A percentile compares a stretch with the other conserved stretches of the same genome.
Evolutionary conservation across 192 early-diverging fungal genomes (phyloP).

Genomic region (Rhizophagus sp.): DNA sequence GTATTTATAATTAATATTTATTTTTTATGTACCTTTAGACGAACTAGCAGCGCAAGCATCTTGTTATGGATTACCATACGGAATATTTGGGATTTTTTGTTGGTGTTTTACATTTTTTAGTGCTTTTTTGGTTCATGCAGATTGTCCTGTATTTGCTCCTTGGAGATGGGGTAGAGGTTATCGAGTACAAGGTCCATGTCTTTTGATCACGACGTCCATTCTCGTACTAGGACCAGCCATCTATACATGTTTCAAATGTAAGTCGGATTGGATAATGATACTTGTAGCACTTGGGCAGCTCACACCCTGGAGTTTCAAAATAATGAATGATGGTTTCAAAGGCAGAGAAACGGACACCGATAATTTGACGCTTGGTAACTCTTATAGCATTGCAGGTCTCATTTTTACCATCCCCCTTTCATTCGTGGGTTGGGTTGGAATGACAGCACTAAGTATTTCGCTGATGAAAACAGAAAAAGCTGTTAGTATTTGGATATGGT

Average conservation of each 20-base stretch:
- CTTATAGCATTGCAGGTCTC: background rate
- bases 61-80: slow-evolving; percentile 31
- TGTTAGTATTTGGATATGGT: slow-evolving; percentile 13
- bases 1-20: too few relatives aligned
- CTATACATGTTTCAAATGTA: background rate
- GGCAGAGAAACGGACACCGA: background rate
- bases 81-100: slow-evolving; percentile 17
- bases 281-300: slow-evolving; percentile 21
- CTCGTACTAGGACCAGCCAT: slow-evolving; percentile 9
- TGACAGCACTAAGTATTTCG: slow-evolving; percentile 1
- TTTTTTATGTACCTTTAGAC: background rate
- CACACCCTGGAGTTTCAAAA: slow-evolving; percentile 26
- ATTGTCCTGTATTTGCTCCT: slow-evolving; percentile 5
- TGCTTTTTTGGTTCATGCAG: background rate
- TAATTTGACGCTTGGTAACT: too few relatives aligned
- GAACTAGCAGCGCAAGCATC: background rate
- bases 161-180: background rate
- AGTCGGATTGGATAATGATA: background rate
- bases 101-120: background rate
- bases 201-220: background rate
- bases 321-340: slow-evolving; percentile 22
- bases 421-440: background rate
- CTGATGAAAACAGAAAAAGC: background rate
- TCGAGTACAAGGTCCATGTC: background rate
- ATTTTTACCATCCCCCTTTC: background rate